Percentiles rank a stretch among this genome's conserved stretches.
These are phyloP conservation scores for Diaporthe sp. DNA, from an alignment of 2,329 filamentous ascomycete genomes.

Conservation along the genomic window DNA sequence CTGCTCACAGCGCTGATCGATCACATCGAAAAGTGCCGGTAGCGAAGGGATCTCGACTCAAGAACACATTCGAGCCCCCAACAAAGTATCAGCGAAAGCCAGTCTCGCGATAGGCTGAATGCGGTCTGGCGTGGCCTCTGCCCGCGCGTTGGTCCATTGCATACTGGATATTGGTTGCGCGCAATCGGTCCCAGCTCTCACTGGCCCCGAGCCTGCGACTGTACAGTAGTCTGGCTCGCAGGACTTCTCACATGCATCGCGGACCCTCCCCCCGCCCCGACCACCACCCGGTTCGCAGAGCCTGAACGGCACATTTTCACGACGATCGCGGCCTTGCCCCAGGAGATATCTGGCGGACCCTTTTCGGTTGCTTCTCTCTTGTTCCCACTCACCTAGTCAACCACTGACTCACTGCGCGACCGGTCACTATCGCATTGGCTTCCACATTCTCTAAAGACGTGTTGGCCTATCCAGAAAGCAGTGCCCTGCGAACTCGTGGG, in stretches of 20 bases:
- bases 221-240: slow-evolving; percentile 13
- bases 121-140: slow-evolving; percentile 2
- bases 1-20: not conserved
- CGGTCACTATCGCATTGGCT: slow-evolving; percentile 25
- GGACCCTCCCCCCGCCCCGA: slow-evolving; percentile 3
- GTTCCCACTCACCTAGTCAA: not conserved
- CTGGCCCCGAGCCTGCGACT: slow-evolving; percentile 15
- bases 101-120: slow-evolving; percentile 6
- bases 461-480: slow-evolving; percentile 10
- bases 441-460: slow-evolving; percentile 1
- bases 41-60: not conserved
- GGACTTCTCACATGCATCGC: slow-evolving; percentile 22
- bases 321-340: slow-evolving; percentile 24
- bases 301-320: slow-evolving; percentile 24
- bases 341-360: not conserved
- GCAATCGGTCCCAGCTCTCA: slow-evolving; percentile 9
- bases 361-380: not conserved
- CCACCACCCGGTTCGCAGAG: slow-evolving; percentile 8
- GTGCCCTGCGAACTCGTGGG: not conserved
- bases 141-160: not conserved
- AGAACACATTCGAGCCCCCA: not conserved
- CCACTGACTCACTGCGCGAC: slow-evolving; percentile 14
- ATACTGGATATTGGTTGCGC: slow-evolving; percentile 4
- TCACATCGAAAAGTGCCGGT: not conserved
- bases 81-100: not conserved